Evolutionary conservation across 2,329 filamentous ascomycete species (phyloP), one percentile per base, ranked within the genome.

Genomic region (Penicillium thymicola): DNA sequence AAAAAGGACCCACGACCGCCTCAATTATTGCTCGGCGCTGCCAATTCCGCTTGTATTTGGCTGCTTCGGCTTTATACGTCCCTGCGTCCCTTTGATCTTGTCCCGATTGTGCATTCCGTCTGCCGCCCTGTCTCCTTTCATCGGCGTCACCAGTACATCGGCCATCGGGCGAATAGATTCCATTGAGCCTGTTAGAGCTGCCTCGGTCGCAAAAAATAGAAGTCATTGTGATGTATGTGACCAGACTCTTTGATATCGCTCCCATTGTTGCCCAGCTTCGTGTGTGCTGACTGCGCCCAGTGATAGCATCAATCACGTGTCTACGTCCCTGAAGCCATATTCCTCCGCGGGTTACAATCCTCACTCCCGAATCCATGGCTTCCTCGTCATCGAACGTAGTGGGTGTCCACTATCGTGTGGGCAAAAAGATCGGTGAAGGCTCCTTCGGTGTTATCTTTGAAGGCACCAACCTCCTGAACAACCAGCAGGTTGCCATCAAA

Each of bases 381-480:
- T 92, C 90, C 63, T 91, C 89, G 59, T 94, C 90, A 62, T 96
- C 92, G 60, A 97, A 97, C 78, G 94, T 99, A 67, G 94, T 97
- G 71, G 94, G 94, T 74, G 94, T 99, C 66, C 94, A 99, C 80
- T 99, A 99, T 78, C 86, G 94, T 65, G 94, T 99, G 65, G 94
- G 94, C 70, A 97, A 97, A 85, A 99, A 99, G 82, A 97, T 99
- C 68, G 94, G 94, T 75, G 94, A 97, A 85, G 93, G 93, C 64
- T 96, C 92, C 38, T 97, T 97, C 72, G 93, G 93, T 81, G 94
- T 97, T 68, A 97, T 97, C 73, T 97, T 97, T 72, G 94, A 97
- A 78, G 94, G 94, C 67, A 97, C 92, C 72, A 99, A 99, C 76
- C 84, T 99, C 68, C 83, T 99, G 76, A 99, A 99, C 82, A 97